Evolutionary conservation across 768 basidiomycete genomes (phyloP).

Genomic region (Leccinum pellstonianum): DNA sequence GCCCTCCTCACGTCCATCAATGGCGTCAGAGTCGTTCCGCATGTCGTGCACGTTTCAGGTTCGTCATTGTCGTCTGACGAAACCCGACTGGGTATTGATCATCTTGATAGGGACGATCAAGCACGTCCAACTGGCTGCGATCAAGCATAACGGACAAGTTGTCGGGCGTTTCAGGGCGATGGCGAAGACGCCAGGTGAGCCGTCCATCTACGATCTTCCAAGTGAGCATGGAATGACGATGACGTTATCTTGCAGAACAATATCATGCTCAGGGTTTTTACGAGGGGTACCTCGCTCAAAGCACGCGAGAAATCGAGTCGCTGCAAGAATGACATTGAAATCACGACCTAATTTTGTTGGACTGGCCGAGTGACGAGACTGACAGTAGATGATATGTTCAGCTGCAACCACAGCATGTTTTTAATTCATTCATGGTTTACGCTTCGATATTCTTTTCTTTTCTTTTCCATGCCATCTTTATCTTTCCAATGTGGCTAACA

Average conservation of each 20-base stretch:
- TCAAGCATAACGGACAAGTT: conserved; percentile 68
- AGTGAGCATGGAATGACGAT: background rate
- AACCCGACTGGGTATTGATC: background rate
- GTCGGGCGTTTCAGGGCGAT: conserved; percentile 64
- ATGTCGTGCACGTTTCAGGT: conserved; percentile 84
- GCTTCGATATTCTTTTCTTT: too few relatives aligned
- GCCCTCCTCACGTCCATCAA: conserved; percentile 47
- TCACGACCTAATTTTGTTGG: background rate
- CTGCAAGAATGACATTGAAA: conserved; percentile 50
- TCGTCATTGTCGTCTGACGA: conserved; percentile 18
- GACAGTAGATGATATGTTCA: background rate
- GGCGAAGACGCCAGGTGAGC: conserved; percentile 52
- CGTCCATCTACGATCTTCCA: background rate
- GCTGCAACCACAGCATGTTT: background rate
- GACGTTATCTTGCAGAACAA: conserved; percentile 33
- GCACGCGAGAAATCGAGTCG: conserved; percentile 59
- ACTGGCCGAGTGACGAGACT: background rate
- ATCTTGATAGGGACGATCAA: conserved; percentile 72
- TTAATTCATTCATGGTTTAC: background rate
- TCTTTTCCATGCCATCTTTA: background rate
- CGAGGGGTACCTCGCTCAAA: conserved; percentile 56
- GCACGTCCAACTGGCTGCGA: conserved; percentile 76
- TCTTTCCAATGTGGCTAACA: background rate
- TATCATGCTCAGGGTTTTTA: conserved; percentile 56
- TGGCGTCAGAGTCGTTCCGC: conserved; percentile 7